phyloP scores from a whole-genome alignment of 768 basidiomycete species.

The Amanita jacksonii region DNA sequence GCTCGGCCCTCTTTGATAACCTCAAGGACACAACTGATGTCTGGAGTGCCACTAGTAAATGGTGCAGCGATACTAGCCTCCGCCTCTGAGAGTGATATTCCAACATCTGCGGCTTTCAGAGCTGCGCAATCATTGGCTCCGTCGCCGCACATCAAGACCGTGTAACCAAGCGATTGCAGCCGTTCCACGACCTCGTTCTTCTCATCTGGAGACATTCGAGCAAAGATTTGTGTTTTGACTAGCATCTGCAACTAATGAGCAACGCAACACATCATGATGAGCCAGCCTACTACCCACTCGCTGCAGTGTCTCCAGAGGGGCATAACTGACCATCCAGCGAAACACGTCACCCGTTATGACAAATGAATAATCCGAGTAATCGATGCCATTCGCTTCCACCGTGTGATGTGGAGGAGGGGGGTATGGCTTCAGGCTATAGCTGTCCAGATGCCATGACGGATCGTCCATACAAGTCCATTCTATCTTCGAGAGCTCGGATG shows the following conservation, averaged over 20 bases:
- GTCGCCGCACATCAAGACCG: slow-evolving; percentile 97
- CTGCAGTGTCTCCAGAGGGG: slow-evolving; percentile 88
- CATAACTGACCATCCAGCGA: slow-evolving; percentile 96
- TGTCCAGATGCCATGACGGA: slow-evolving; percentile 71
- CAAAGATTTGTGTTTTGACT: slow-evolving; percentile 92
- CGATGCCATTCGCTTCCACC: slow-evolving; percentile 60
- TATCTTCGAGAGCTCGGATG: slow-evolving; percentile 48
- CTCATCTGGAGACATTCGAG: slow-evolving; percentile 98
- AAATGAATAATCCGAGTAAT: slow-evolving; percentile 82
- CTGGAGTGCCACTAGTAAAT: slow-evolving; percentile 88
- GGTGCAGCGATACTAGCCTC: slow-evolving; percentile 98
- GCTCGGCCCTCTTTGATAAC: slow-evolving; percentile 96
- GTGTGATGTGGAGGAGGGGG: slow-evolving; percentile 61
- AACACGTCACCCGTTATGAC: slow-evolving; percentile 94
- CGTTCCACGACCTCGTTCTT: slow-evolving; percentile 98
- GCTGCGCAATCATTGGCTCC: slow-evolving; percentile 99
- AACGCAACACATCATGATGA: neutral
- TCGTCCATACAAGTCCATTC: slow-evolving; percentile 95
- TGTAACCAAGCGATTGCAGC: slow-evolving; percentile 87
- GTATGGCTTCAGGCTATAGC: slow-evolving; percentile 79
- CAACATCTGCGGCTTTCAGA: slow-evolving; percentile 96
- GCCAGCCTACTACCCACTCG: slow-evolving; percentile 48
- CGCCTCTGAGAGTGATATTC: slow-evolving; percentile 92
- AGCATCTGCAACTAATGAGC: slow-evolving; percentile 61
- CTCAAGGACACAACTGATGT: slow-evolving; percentile 92